A percentile compares a stretch with the other conserved stretches of the same genome.
Evolutionary conservation across 306 rosid genomes (phyloP).

Genomic region (Glycine latifolia): DNA sequence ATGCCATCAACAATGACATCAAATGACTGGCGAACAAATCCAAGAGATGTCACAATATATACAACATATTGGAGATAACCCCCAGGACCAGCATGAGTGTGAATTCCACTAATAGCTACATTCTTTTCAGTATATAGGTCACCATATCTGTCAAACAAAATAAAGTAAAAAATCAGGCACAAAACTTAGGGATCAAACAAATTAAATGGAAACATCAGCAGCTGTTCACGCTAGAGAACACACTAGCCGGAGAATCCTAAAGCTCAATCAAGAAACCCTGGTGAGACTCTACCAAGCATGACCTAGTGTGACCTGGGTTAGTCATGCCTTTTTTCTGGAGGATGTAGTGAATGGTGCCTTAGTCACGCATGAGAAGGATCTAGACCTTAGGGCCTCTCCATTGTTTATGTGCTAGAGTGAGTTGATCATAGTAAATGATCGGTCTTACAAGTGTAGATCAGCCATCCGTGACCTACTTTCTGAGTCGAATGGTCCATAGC

Average conservation of each 20-base stretch:
- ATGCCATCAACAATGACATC: conserved; percentile 92
- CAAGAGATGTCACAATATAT: conserved; percentile 90
- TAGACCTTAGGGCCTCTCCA: neutral
- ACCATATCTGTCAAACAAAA: conserved; percentile 75
- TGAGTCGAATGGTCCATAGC: no score
- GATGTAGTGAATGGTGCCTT: neutral
- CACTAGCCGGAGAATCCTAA: neutral
- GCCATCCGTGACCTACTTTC: neutral
- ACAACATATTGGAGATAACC: conserved; percentile 94
- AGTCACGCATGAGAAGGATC: neutral
- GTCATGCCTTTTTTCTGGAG: neutral
- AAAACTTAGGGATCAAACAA: conserved; percentile 5
- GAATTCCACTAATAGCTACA: conserved; percentile 97
- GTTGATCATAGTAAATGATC: neutral
- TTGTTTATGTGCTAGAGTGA: neutral
- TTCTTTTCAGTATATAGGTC: conserved; percentile 86
- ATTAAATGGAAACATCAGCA: conserved; percentile 30
- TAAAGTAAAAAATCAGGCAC: conserved; percentile 34
- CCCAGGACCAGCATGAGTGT: conserved; percentile 98
- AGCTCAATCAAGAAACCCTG: neutral
- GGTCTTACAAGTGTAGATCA: neutral
- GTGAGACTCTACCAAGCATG: neutral
- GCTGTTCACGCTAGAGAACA: neutral
- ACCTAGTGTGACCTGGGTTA: neutral
- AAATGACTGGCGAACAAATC: conserved; percentile 94